These are phyloP conservation scores for Monosporascus ibericus DNA, from an alignment of 2,329 filamentous ascomycete species.

Conservation along the genomic window DNA sequence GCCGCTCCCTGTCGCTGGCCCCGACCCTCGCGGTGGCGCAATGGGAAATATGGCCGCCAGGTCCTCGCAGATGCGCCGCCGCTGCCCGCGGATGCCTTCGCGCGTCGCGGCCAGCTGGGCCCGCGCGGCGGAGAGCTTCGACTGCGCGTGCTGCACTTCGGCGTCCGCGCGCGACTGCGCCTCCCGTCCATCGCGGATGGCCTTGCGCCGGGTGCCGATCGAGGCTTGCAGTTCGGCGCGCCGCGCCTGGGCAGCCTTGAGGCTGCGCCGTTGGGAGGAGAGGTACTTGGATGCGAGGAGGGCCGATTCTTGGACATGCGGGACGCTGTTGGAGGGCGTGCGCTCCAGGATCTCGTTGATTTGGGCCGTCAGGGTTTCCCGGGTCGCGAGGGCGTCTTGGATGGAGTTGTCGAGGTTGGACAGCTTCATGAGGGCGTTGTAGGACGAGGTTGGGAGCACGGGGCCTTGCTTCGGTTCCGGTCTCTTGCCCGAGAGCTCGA, in stretches of 20 bases:
- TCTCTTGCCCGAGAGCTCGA: slow-evolving; percentile 54
- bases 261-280: slow-evolving; percentile 56
- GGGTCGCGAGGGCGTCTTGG: slow-evolving; percentile 77
- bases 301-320: slow-evolving; percentile 43
- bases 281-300: slow-evolving; percentile 49
- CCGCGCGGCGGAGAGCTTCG: slow-evolving; percentile 52
- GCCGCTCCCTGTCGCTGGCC: not conserved
- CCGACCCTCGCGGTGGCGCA: slow-evolving; percentile 39
- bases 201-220: slow-evolving; percentile 56
- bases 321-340: slow-evolving; percentile 35
- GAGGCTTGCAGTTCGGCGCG: slow-evolving; percentile 64
- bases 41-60: slow-evolving; percentile 76
- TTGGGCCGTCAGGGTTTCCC: slow-evolving; percentile 67
- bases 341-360: slow-evolving; percentile 57
- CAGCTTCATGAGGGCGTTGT: slow-evolving; percentile 81
- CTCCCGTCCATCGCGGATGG: slow-evolving; percentile 59
- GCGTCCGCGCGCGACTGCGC: slow-evolving; percentile 52
- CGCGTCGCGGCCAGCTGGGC: slow-evolving; percentile 49
- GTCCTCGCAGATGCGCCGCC: slow-evolving; percentile 82
- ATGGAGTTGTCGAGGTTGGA: slow-evolving; percentile 86
- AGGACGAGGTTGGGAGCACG: slow-evolving; percentile 63
- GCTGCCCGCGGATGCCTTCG: slow-evolving; percentile 73
- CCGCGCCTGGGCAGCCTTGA: slow-evolving; percentile 55
- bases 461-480: slow-evolving; percentile 48
- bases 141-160: slow-evolving; percentile 56